Evolutionary conservation across 345 rosid genomes (phyloP).

Genomic region (Eucalyptus rudis): DNA sequence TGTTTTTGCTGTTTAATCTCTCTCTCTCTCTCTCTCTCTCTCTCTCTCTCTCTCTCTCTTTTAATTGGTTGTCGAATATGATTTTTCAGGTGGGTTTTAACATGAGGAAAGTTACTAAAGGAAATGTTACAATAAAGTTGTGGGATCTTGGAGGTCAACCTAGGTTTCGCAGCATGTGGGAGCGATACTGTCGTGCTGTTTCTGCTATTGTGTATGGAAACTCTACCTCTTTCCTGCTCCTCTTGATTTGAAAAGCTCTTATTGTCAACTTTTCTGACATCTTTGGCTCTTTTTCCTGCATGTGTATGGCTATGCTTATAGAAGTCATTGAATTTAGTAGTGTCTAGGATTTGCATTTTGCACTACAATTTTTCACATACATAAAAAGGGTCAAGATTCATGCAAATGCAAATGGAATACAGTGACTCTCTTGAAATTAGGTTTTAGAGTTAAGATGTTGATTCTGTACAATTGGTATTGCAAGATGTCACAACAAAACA

Average conservation of each 20-base stretch:
- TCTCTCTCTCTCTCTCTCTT: too few relatives aligned
- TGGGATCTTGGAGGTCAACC: conserved; percentile 99
- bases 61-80: background rate
- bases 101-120: conserved; percentile 96
- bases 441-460: background rate
- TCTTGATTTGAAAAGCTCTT: background rate
- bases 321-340: background rate
- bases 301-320: background rate
- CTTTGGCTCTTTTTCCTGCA: background rate
- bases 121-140: conserved; percentile 83
- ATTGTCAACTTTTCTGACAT: background rate
- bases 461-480: background rate
- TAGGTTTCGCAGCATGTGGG: conserved; percentile 97
- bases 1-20: background rate
- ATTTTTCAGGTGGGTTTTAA: conserved; percentile 62
- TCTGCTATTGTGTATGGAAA: conserved; percentile 69
- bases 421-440: background rate
- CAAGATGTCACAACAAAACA: background rate
- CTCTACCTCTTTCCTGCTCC: background rate
- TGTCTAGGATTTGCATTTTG: background rate
- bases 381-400: background rate
- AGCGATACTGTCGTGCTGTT: conserved; percentile 84
- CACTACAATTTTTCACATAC: background rate
- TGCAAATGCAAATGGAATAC: background rate
- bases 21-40: background rate